Percentiles rank a stretch among this genome's conserved stretches.
Conservation (phyloP, 176 grass and related monocot genomes). For the Juncus effusus region DNA sequence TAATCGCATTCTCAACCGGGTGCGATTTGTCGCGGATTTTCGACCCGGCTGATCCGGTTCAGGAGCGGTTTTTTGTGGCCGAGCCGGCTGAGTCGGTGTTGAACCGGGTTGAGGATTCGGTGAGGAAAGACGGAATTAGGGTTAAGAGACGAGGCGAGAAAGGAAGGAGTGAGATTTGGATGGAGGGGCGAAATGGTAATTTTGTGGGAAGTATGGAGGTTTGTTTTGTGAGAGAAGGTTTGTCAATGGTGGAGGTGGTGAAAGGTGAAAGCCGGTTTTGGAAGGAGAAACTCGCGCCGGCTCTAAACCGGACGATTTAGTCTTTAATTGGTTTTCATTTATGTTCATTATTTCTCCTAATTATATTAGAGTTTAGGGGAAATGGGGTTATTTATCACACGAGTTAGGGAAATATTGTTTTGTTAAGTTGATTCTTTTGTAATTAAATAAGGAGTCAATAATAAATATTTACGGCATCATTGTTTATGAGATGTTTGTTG, state of each 20-base stretch:
- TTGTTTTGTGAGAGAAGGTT: conserved; percentile 31
- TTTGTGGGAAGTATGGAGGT: conserved; percentile 48
- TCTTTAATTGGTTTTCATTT: no score
- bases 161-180: conserved; percentile 6
- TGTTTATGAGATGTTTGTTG: no score
- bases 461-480: no score
- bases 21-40: conserved; percentile 66
- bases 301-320: conserved; percentile 32
- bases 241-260: conserved; percentile 56
- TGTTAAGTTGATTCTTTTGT: no score
- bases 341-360: no score
- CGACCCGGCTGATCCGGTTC: conserved; percentile 18
- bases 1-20: conserved; percentile 55
- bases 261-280: conserved; percentile 52
- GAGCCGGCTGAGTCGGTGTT: conserved; percentile 27
- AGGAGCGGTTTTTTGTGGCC: conserved; percentile 50
- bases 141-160: conserved; percentile 32
- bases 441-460: no score
- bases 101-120: conserved; percentile 30
- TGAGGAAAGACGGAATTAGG: conserved; percentile 21
- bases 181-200: conserved; percentile 43
- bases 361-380: no score
- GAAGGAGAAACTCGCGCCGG: conserved; percentile 47
- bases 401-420: no score
- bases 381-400: no score